A percentile compares a stretch with the other conserved stretches of the same genome.
Evolutionary conservation across 2,329 filamentous ascomycete genomes (phyloP).

Genomic region (Fusarium temperatum): DNA sequence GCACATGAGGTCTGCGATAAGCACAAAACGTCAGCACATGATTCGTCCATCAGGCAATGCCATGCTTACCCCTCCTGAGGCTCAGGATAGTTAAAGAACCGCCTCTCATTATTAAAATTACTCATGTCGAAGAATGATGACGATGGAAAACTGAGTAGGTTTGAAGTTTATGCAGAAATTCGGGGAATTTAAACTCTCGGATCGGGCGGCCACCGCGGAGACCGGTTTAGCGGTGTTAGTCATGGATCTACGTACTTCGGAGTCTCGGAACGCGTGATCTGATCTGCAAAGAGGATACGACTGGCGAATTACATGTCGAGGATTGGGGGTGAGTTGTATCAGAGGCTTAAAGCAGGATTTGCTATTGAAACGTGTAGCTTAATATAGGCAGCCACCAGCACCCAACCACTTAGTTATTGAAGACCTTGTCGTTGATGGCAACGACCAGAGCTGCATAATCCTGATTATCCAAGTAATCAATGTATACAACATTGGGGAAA

Average conservation of each 20-base stretch:
- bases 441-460: conserved; percentile 8
- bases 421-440: conserved; percentile 13
- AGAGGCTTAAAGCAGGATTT: background rate
- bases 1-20: conserved; percentile 25
- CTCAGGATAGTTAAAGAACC: conserved; percentile 36
- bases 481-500: conserved; percentile 12
- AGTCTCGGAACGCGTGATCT: conserved; percentile 18
- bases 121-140: conserved; percentile 1
- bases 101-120: background rate
- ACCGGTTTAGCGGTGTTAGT: conserved; percentile 17
- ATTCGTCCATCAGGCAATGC: background rate
- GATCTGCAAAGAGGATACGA: background rate
- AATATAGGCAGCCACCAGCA: background rate
- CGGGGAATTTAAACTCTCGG: conserved; percentile 23
- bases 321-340: background rate
- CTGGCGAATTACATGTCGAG: background rate
- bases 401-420: background rate
- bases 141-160: background rate
- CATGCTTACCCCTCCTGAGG: conserved; percentile 28
- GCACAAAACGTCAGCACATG: conserved; percentile 18
- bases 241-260: conserved; percentile 11
- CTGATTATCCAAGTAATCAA: conserved; percentile 7
- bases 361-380: background rate
- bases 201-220: conserved; percentile 20
- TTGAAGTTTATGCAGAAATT: background rate